These are phyloP conservation scores for Cordyceps fumosorosea DNA, from an alignment of 2,329 filamentous ascomycete species.

Conservation along the genomic window DNA sequence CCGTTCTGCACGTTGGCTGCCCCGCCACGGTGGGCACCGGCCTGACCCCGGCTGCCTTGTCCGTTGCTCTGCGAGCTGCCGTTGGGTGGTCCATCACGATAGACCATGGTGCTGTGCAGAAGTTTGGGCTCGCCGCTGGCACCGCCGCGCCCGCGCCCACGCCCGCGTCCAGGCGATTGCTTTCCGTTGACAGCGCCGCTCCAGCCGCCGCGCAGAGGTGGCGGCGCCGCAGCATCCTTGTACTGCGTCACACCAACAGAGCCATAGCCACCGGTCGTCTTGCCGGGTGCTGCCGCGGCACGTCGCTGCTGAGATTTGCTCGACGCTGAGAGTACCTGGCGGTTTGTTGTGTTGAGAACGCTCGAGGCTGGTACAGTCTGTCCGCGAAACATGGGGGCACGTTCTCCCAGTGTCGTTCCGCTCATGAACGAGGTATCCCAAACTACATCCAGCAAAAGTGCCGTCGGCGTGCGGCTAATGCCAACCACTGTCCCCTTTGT, in stretches of 20 bases:
- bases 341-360: conserved; percentile 79
- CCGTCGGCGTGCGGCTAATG: conserved; percentile 79
- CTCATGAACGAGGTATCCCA: conserved; percentile 97
- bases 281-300: conserved; percentile 37
- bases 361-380: conserved; percentile 85
- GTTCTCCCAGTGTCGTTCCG: conserved; percentile 82
- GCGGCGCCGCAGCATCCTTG: conserved; percentile 48
- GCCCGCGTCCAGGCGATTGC: conserved; percentile 32
- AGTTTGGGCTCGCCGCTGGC: conserved; percentile 32
- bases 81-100: conserved; percentile 34
- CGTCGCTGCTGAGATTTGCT: conserved; percentile 44
- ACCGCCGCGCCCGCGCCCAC: conserved; percentile 23
- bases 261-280: conserved; percentile 49
- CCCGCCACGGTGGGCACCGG: conserved; percentile 19
- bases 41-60: conserved; percentile 17
- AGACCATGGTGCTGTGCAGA: conserved; percentile 47
- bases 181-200: conserved; percentile 48
- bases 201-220: conserved; percentile 50
- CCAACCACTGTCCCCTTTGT: conserved; percentile 91
- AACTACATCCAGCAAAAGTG: conserved; percentile 79
- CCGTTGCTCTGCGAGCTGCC: conserved; percentile 20
- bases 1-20: conserved; percentile 17
- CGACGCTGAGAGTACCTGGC: conserved; percentile 69
- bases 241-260: conserved; percentile 56
- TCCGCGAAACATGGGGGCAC: conserved; percentile 88